A percentile compares a stretch with the other conserved stretches of the same genome.
Conservation (phyloP, 257 asterid species). For the Solanum chilense region DNA sequence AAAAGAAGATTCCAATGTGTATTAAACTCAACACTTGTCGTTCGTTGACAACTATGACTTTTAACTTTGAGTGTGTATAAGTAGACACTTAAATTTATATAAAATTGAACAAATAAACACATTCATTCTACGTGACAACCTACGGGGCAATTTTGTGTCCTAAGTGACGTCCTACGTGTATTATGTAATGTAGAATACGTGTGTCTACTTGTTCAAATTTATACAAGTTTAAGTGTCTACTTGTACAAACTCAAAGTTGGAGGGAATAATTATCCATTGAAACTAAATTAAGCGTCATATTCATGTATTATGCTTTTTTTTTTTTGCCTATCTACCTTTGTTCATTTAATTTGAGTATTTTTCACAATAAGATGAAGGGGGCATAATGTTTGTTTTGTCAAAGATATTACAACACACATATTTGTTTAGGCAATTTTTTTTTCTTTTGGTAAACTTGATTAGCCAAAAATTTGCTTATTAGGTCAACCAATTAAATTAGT, state of each 20-base stretch:
- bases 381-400: neutral
- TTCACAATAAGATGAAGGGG: neutral
- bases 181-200: too few species aligned
- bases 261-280: fast-evolving
- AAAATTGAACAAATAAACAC: fast-evolving
- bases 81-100: too few species aligned
- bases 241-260: too few species aligned
- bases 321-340: neutral
- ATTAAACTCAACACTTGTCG: neutral
- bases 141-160: too few species aligned
- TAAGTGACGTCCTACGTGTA: too few species aligned
- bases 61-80: fast-evolving
- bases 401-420: neutral
- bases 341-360: neutral
- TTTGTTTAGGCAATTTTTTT: neutral
- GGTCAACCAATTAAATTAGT: neutral
- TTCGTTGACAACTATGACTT: too few species aligned
- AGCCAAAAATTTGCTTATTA: neutral
- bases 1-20: neutral
- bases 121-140: too few species aligned
- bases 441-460: neutral
- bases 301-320: neutral
- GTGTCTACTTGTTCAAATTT: too few species aligned
- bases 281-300: too few species aligned
- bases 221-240: too few species aligned